Conservation (phyloP, 495 filamentous ascomycete species). For the Penicillium cinerascens region DNA sequence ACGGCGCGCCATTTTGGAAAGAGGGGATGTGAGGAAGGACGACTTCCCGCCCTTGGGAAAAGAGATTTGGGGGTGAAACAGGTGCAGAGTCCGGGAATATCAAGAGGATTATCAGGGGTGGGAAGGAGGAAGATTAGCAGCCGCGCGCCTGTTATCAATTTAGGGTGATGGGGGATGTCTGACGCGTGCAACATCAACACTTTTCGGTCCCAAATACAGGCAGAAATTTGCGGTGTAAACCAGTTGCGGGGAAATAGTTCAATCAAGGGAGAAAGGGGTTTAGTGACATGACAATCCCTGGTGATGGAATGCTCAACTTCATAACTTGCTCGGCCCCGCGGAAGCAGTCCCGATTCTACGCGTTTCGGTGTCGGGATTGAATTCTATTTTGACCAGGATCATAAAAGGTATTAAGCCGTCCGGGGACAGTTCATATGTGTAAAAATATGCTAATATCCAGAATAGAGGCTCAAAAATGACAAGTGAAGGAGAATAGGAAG, state of each 20-base stretch:
- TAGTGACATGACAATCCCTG: constrained; percentile 1
- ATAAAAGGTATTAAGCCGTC: neutral
- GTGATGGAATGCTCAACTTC: constrained; percentile 22
- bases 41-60: constrained; percentile 6
- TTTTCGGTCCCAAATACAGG: neutral
- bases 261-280: constrained; percentile 14
- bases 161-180: constrained; percentile 27
- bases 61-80: constrained; percentile 8
- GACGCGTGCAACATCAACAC: constrained; percentile 34
- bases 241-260: neutral
- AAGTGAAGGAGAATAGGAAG: neutral
- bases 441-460: neutral
- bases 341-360: constrained; percentile 8
- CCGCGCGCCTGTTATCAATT: constrained; percentile 35
- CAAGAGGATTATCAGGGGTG: constrained; percentile 23
- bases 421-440: neutral
- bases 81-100: constrained; percentile 11
- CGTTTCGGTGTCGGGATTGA: neutral
- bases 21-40: constrained; percentile 7
- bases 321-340: constrained; percentile 9
- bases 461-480: neutral
- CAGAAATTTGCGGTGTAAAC: neutral
- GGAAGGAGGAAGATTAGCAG: constrained; percentile 24
- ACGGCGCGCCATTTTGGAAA: constrained; percentile 28
- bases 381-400: neutral